Percentiles rank a stretch among this genome's conserved stretches.
Evolutionary conservation across 2,329 filamentous ascomycete species (phyloP).

Genomic region (Colletotrichum paranaense): DNA sequence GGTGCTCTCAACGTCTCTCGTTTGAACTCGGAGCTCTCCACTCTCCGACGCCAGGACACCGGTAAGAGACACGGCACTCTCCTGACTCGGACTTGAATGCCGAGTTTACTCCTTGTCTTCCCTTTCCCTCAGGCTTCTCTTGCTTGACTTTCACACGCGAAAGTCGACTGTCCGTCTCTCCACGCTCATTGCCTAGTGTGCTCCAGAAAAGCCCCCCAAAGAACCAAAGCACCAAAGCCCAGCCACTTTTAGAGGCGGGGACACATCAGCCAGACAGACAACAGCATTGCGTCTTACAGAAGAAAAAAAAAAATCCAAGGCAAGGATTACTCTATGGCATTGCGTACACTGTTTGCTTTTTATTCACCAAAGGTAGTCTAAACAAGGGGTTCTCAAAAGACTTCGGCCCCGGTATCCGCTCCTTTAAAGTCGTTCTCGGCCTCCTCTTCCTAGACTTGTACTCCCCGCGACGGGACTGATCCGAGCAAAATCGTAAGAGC

Average conservation of each 20-base stretch:
- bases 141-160: not conserved
- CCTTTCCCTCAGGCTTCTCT: not conserved
- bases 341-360: conserved; percentile 22
- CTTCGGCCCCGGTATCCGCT: conserved; percentile 17
- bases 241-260: conserved; percentile 2
- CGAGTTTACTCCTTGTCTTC: conserved; percentile 26
- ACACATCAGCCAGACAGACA: not conserved
- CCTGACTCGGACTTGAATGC: conserved; percentile 25
- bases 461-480: conserved; percentile 12
- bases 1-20: not conserved
- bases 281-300: not conserved
- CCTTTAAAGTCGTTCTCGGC: conserved; percentile 4
- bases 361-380: not conserved
- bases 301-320: not conserved
- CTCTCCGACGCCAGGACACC: conserved; percentile 17
- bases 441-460: conserved; percentile 5
- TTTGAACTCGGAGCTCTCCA: conserved; percentile 20
- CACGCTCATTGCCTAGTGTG: not conserved
- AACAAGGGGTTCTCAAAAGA: conserved; percentile 2
- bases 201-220: not conserved
- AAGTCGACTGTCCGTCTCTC: not conserved
- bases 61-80: conserved; percentile 4
- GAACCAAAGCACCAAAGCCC: not conserved
- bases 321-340: conserved; percentile 9
- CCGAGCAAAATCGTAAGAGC: conserved; percentile 31